Evolutionary conservation across 2,329 filamentous ascomycete genomes (phyloP).

Genomic region (Ambrosiella beaveri): DNA sequence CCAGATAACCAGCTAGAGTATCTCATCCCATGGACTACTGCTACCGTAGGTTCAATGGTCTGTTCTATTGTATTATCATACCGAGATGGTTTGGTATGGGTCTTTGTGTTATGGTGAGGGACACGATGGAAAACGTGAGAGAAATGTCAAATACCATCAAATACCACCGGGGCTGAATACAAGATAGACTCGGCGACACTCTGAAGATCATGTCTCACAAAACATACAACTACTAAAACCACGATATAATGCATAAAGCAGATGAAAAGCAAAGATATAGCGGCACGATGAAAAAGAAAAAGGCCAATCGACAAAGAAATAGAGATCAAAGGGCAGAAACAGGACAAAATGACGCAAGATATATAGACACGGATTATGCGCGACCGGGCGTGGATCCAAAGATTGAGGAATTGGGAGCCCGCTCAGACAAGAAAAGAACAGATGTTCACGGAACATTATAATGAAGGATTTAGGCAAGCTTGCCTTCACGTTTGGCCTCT

Average conservation of each 20-base stretch:
- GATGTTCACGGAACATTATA: conserved; percentile 1
- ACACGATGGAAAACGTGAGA: no score
- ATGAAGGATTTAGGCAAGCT: conserved; percentile 6
- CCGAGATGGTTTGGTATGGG: no score
- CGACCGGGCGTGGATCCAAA: conserved; percentile 2
- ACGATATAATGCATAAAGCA: not conserved
- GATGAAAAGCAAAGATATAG: not conserved
- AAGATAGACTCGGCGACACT: conserved; percentile 2
- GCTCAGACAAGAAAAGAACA: not conserved
- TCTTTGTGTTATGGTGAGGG: no score
- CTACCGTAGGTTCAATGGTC: not conserved
- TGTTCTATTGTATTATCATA: not conserved
- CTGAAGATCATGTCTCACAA: conserved; percentile 5
- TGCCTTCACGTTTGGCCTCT: conserved; percentile 14
- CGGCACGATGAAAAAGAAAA: not conserved
- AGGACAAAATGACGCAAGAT: not conserved
- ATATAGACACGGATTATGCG: conserved; percentile 3
- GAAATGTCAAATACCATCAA: not conserved
- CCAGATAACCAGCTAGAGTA: conserved; percentile 3
- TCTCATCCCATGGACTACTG: conserved; percentile 1
- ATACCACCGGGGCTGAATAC: conserved; percentile 4
- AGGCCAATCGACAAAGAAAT: not conserved
- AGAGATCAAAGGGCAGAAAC: not conserved
- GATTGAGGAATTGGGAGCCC: not conserved
- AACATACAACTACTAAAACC: conserved; percentile 4